Conservation (phyloP, 1,284 basidiomycete species). For the Marasmius sp. region DNA sequence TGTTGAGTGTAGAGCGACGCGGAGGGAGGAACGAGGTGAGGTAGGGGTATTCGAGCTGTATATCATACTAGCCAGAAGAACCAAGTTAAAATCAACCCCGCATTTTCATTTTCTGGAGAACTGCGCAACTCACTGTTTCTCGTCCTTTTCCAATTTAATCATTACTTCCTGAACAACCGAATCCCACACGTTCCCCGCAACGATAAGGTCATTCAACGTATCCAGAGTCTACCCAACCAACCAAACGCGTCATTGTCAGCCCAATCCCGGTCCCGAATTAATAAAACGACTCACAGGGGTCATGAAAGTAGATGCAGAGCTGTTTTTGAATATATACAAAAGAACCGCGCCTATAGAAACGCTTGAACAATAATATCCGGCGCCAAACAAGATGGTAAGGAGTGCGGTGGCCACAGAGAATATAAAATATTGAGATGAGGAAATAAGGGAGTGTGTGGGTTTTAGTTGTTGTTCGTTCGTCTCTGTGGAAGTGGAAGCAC, state of each 20-base stretch:
- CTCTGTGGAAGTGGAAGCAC: slow-evolving; percentile 25
- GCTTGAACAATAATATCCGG: slow-evolving; percentile 47
- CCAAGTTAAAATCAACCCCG: slow-evolving; percentile 12
- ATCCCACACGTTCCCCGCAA: slow-evolving; percentile 70
- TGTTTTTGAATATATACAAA: slow-evolving; percentile 38
- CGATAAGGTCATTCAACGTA: slow-evolving; percentile 63
- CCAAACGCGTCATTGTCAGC: no score
- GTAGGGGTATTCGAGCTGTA: slow-evolving; percentile 42
- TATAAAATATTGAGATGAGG: slow-evolving; percentile 36
- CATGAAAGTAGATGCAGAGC: slow-evolving; percentile 46
- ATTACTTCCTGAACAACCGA: slow-evolving; percentile 68
- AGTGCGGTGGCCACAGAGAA: slow-evolving; percentile 38
- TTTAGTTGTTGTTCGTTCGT: slow-evolving; percentile 16
- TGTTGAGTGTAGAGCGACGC: slow-evolving; percentile 68
- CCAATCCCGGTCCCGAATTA: no score
- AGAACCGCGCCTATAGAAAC: slow-evolving; percentile 40
- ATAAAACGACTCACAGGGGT: slow-evolving; percentile 48
- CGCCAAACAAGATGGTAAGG: slow-evolving; percentile 44
- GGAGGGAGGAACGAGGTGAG: slow-evolving; percentile 58
- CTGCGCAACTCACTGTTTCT: slow-evolving; percentile 60
- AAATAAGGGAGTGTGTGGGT: slow-evolving; percentile 21
- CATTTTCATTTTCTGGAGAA: background rate
- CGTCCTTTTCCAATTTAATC: slow-evolving; percentile 63
- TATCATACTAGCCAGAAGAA: slow-evolving; percentile 5
- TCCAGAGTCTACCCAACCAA: slow-evolving; percentile 68